Percentiles rank a stretch among this genome's conserved stretches.
phyloP scores from a whole-genome alignment of 1,284 basidiomycete species.

The Chalciporus sp. region DNA sequence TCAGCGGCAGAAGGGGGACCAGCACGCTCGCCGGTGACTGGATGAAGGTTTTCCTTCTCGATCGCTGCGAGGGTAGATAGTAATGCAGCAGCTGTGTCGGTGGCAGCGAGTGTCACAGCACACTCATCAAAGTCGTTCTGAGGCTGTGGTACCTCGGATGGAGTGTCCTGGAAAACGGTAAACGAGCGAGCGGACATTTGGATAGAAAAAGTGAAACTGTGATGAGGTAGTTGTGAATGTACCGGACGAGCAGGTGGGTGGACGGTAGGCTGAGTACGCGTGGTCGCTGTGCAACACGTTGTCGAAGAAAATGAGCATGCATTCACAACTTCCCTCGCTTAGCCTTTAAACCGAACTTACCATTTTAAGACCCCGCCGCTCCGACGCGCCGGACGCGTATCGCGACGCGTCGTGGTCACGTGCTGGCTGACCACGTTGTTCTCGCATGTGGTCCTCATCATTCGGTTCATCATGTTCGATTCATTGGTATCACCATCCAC shows the following conservation, averaged over 20 bases:
- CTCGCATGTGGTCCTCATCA: background rate
- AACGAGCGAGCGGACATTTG: conserved; percentile 60
- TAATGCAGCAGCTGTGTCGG: conserved; percentile 38
- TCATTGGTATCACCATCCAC: background rate
- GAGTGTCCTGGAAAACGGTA: conserved; percentile 65
- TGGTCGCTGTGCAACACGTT: conserved; percentile 38
- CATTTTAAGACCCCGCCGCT: conserved; percentile 37
- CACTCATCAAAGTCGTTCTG: conserved; percentile 24
- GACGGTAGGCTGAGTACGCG: conserved; percentile 18
- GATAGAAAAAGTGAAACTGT: conserved; percentile 14
- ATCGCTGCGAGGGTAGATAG: conserved; percentile 39
- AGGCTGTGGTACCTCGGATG: conserved; percentile 34
- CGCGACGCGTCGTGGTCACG: conserved; percentile 35
- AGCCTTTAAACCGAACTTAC: conserved; percentile 31
- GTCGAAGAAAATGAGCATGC: conserved; percentile 27
- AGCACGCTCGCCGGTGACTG: conserved; percentile 64
- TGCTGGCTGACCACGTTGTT: conserved; percentile 1
- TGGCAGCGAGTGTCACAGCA: conserved; percentile 14
- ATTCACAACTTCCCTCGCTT: conserved; percentile 24
- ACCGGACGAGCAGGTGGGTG: background rate
- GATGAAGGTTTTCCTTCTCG: conserved; percentile 80
- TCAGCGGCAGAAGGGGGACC: conserved; percentile 37
- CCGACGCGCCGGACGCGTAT: conserved; percentile 28
- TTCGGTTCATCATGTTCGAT: too few species aligned
- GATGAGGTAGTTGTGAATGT: conserved; percentile 7